Evolutionary conservation across 345 rosid genomes (phyloP).

Genomic region (Populus davidiana): DNA sequence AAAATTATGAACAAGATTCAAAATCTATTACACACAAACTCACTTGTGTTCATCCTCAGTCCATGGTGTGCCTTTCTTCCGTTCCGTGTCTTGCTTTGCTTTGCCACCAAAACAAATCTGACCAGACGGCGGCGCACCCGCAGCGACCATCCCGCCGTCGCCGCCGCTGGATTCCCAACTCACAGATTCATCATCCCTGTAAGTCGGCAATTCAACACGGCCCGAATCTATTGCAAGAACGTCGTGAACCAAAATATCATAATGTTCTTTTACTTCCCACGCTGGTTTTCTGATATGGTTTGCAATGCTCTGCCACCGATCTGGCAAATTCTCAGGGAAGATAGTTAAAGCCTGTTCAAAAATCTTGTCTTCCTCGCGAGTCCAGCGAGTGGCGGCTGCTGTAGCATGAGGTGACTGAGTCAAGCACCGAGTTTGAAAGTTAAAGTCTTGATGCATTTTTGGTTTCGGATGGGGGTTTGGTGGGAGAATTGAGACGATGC

Average conservation of each 20-base stretch:
- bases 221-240: slow-evolving; percentile 68
- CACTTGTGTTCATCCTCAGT: slow-evolving; percentile 59
- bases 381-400: slow-evolving; percentile 32
- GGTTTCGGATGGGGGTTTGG: not conserved
- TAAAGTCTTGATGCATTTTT: slow-evolving; percentile 13
- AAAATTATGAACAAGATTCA: too few relatives aligned
- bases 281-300: slow-evolving; percentile 43
- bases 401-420: not conserved
- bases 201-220: slow-evolving; percentile 55
- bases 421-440: not conserved
- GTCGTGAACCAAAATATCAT: slow-evolving; percentile 54
- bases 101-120: slow-evolving; percentile 41
- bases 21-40: not conserved
- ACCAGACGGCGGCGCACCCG: slow-evolving; percentile 5
- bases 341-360: slow-evolving; percentile 62
- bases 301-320: slow-evolving; percentile 70
- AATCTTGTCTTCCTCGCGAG: slow-evolving; percentile 58
- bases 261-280: slow-evolving; percentile 52
- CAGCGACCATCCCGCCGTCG: not conserved
- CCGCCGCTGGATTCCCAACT: slow-evolving; percentile 22
- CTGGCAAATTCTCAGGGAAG: slow-evolving; percentile 49
- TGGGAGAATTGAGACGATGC: slow-evolving; percentile 4
- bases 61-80: slow-evolving; percentile 83
- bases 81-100: slow-evolving; percentile 34
- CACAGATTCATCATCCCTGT: slow-evolving; percentile 36